These are phyloP conservation scores for Metarhizium sp. DNA, from an alignment of 2,329 filamentous ascomycete genomes.

Conservation along the genomic window DNA sequence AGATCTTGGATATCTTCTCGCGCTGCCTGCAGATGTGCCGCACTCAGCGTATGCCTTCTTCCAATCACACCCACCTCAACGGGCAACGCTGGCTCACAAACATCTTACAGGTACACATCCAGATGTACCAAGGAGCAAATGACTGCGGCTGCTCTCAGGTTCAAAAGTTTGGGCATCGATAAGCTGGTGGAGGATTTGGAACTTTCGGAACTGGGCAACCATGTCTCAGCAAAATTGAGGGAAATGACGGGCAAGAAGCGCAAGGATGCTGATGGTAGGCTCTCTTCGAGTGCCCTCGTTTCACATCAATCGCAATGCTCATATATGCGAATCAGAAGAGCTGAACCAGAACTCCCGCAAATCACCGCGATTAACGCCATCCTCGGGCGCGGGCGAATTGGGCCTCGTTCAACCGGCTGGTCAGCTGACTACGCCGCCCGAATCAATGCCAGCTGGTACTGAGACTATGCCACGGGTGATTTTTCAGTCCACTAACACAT, in stretches of 20 bases:
- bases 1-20: constrained; percentile 2
- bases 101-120: neutral
- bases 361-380: neutral
- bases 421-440: neutral
- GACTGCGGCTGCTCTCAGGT: neutral
- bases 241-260: constrained; percentile 1
- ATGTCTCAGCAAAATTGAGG: neutral
- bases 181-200: constrained; percentile 1
- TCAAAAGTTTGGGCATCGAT: neutral
- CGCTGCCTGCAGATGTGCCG: neutral
- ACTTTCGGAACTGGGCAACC: constrained; percentile 1
- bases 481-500: too few species aligned
- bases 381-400: neutral
- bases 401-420: neutral
- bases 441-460: neutral
- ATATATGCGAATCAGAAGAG: neutral
- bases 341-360: neutral
- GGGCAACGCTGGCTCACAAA: neutral
- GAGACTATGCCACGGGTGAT: neutral
- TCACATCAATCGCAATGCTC: neutral
- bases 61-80: neutral
- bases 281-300: neutral
- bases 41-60: constrained; percentile 1
- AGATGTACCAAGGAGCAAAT: constrained; percentile 4
- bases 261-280: neutral